phyloP scores from a whole-genome alignment of 352 stramenopile genomes.

The Aphanomyces stellatus region DNA sequence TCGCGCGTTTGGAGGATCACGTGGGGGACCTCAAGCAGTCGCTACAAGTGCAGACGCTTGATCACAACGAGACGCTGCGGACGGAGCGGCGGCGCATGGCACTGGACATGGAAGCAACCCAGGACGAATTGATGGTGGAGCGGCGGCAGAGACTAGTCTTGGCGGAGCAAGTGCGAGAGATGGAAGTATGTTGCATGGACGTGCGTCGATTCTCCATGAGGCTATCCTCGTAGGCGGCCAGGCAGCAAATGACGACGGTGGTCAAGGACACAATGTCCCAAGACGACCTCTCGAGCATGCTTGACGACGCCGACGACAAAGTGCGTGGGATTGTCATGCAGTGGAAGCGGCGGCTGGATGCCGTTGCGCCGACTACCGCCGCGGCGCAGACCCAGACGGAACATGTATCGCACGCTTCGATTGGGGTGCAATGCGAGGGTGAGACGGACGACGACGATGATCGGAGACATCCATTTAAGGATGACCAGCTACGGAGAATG shows the following conservation, averaged over 20 bases:
- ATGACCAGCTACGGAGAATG: no score
- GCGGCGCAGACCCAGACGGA: no score
- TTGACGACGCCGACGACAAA: background rate
- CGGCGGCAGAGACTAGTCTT: background rate
- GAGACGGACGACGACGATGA: no score
- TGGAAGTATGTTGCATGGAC: no score
- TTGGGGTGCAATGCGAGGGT: no score
- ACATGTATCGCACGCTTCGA: no score
- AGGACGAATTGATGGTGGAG: conserved; percentile 1
- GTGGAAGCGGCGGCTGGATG: conserved; percentile 16
- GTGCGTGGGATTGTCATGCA: background rate
- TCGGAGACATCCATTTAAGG: no score
- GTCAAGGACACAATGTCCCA: no score
- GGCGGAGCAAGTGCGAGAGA: background rate
- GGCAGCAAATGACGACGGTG: no score
- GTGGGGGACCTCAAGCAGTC: background rate
- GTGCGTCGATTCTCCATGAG: no score
- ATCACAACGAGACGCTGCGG: background rate
- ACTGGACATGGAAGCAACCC: background rate
- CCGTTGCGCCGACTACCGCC: no score
- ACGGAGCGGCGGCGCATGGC: background rate
- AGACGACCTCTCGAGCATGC: conserved; percentile 4
- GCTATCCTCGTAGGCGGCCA: no score
- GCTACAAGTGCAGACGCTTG: background rate
- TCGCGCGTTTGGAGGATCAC: background rate